Evolutionary conservation across 768 basidiomycete genomes (phyloP), one percentile per base, ranked within the genome.

Genomic region (Amanita molliuscula): DNA sequence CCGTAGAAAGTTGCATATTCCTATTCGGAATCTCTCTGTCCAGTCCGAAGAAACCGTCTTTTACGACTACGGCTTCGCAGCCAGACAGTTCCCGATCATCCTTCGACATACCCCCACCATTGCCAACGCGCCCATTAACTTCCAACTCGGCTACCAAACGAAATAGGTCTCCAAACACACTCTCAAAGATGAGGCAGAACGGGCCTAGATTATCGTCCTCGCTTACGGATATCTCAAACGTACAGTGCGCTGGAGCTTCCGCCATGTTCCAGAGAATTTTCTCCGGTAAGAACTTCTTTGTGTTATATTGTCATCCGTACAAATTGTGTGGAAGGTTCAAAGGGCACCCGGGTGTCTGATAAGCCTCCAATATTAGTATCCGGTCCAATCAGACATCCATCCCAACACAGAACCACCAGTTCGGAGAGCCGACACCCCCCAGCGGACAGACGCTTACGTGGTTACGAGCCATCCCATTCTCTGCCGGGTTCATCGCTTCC

Each of bases 1-100:
- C 6, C 69, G 68, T 41, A 65, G 65, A 56, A 74, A 69, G 55
- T 59, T 73, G 0, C 71, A 74, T 49, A 69, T 69, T 37, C 60
- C 60, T 78, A 23, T 78, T 77, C 56, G 70, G 69, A 11, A 69
- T 75, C 8, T 63, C 70, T 18, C 60, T 72, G 4, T 52, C 64
- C 28, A 60, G 59, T 34, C 66, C 69, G 16, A 66, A 63, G 53
- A 70, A 72, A 43, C 58, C 67, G 3, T 67, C 71, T 20, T 53
- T 57, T 59, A 71, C 62, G 48, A 48, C 62, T 54, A 67, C 61
- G 6, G 52, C 59, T 35, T 71, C 72, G n/a, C 58, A 56, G 33
- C 56, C 59, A n/a, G 58, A 48, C 29, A 65, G 61, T 44, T 59
- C 58, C 13, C 56, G 58, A 31, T 53, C 58, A 3, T 64, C 62